These are phyloP conservation scores for Boletus rex-veris DNA, from an alignment of 768 basidiomycete species.

Conservation along the genomic window DNA sequence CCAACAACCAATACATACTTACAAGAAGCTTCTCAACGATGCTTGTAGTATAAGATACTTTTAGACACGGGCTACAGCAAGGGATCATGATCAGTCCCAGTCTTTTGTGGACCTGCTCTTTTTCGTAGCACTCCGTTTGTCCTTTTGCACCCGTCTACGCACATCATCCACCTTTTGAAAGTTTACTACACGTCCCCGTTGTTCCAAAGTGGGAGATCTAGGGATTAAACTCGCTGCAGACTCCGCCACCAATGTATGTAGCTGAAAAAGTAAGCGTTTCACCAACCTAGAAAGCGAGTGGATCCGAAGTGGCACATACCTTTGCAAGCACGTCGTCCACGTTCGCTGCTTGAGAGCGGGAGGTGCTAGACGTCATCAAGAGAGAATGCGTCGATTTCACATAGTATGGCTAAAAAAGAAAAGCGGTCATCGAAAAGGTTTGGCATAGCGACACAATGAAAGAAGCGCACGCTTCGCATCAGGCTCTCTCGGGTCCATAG, in stretches of 20 bases:
- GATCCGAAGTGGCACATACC: slow-evolving; percentile 32
- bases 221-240: slow-evolving; percentile 24
- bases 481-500: slow-evolving; percentile 54
- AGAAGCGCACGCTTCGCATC: slow-evolving; percentile 43
- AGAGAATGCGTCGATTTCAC: slow-evolving; percentile 66
- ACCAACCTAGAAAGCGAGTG: not conserved
- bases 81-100: slow-evolving; percentile 20
- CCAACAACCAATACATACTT: too few relatives aligned
- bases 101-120: slow-evolving; percentile 25
- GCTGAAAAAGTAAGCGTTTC: slow-evolving; percentile 8
- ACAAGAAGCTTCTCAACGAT: too few relatives aligned
- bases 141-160: slow-evolving; percentile 27
- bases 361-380: slow-evolving; percentile 62
- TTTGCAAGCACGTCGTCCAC: slow-evolving; percentile 68
- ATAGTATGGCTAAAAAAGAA: slow-evolving; percentile 51
- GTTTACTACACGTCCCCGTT: slow-evolving; percentile 23
- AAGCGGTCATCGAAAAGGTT: not conserved
- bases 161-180: slow-evolving; percentile 19
- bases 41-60: too few relatives aligned
- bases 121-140: slow-evolving; percentile 24
- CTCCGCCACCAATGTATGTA: slow-evolving; percentile 25
- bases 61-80: not conserved
- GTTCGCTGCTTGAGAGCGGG: slow-evolving; percentile 78
- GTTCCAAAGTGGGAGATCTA: slow-evolving; percentile 22
- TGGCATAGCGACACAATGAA: not conserved